Conservation (phyloP, 768 basidiomycete species). For the Lanmaoa rubissima region DNA sequence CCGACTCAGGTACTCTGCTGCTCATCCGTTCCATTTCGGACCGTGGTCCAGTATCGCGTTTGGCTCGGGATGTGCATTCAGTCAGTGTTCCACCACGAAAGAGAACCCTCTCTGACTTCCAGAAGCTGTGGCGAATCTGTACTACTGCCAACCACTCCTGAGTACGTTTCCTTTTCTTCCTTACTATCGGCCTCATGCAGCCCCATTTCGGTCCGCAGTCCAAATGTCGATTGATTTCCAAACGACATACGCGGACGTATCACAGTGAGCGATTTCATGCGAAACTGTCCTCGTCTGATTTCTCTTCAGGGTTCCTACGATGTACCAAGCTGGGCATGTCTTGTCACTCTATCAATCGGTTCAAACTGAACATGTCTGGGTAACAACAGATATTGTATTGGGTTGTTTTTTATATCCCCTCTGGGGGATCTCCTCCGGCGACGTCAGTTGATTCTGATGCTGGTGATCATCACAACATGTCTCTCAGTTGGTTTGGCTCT, state of each 20-base stretch:
- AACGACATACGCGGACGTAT: constrained; percentile 31
- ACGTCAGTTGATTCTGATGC: constrained; percentile 39
- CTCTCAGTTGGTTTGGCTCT: constrained; percentile 41
- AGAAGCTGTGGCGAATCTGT: constrained; percentile 59
- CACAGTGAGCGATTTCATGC: constrained; percentile 21
- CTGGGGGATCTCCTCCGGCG: constrained; percentile 45
- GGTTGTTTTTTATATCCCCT: constrained; percentile 43
- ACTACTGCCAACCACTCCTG: constrained; percentile 78
- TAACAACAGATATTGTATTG: constrained; percentile 18
- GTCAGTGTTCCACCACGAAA: constrained; percentile 6
- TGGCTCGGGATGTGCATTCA: constrained; percentile 17
- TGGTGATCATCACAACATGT: constrained; percentile 32
- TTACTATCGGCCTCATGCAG: background rate
- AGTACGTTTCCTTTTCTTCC: constrained; percentile 39
- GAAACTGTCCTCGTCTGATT: constrained; percentile 3
- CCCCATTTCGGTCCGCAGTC: constrained; percentile 7
- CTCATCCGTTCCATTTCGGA: constrained; percentile 13
- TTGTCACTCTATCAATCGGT: too few species aligned
- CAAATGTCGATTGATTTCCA: constrained; percentile 38
- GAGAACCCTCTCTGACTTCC: constrained; percentile 1
- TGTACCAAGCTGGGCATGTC: constrained; percentile 62
- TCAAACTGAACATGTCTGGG: background rate
- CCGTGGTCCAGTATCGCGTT: constrained; percentile 15
- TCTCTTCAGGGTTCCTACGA: constrained; percentile 50
- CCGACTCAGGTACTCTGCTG: constrained; percentile 14